A percentile compares a stretch with the other conserved stretches of the same genome.
phyloP scores from a whole-genome alignment of 768 basidiomycete species.

The Psilocybe cubensis region DNA sequence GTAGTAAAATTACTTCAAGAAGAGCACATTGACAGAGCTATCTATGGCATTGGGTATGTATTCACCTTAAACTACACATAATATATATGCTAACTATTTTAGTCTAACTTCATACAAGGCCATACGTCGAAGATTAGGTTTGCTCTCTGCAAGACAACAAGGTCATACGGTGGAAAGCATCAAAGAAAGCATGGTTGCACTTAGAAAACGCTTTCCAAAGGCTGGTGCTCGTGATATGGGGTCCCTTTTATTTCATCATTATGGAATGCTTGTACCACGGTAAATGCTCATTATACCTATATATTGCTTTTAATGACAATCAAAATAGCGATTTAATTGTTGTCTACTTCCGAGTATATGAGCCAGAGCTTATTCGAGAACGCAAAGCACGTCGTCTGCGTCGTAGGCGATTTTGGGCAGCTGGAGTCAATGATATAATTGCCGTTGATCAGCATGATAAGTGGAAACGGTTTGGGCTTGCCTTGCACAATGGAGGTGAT shows the following conservation, averaged over 20 bases:
- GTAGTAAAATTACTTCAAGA: slow-evolving; percentile 21
- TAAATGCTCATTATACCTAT: slow-evolving; percentile 16
- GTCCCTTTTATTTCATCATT: slow-evolving; percentile 24
- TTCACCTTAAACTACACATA: background rate
- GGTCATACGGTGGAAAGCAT: slow-evolving; percentile 25
- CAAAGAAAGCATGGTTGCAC: slow-evolving; percentile 11
- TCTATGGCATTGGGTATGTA: slow-evolving; percentile 26
- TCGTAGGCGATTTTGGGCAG: slow-evolving; percentile 8
- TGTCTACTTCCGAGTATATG: slow-evolving; percentile 5
- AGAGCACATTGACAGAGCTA: slow-evolving; percentile 28
- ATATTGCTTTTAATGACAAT: background rate
- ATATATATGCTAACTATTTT: background rate
- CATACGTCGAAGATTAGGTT: slow-evolving; percentile 21
- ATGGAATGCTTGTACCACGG: slow-evolving; percentile 26
- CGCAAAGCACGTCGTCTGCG: slow-evolving; percentile 19
- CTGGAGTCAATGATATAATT: slow-evolving; percentile 31
- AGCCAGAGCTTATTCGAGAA: slow-evolving; percentile 3
- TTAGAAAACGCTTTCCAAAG: slow-evolving; percentile 26
- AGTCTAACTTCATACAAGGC: slow-evolving; percentile 16
- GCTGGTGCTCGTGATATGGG: slow-evolving; percentile 30
- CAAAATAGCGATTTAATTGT: slow-evolving; percentile 21
- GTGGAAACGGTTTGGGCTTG: slow-evolving; percentile 40
- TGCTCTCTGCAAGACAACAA: slow-evolving; percentile 21
- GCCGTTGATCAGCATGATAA: slow-evolving; percentile 38
- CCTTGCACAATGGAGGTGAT: slow-evolving; percentile 32